Conservation (phyloP, 2,329 filamentous ascomycete species). For the Decorospora gaudefroyi region DNA sequence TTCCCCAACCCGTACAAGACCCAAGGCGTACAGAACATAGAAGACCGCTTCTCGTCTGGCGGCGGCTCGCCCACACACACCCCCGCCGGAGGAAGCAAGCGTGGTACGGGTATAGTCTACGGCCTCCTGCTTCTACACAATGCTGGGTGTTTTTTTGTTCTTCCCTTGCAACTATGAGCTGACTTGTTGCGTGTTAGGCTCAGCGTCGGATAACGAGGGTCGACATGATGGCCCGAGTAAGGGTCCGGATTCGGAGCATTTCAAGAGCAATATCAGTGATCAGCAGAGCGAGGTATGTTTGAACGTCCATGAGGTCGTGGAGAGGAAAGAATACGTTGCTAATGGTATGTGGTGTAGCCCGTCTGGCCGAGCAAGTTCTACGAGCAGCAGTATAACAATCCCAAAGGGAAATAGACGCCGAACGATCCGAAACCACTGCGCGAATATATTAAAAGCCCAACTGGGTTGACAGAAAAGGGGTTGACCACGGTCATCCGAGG, state of each 20-base stretch:
- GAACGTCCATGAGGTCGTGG: too few relatives aligned
- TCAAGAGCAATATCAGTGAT: constrained; percentile 32
- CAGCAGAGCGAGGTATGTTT: constrained; percentile 36
- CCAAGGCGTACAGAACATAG: constrained; percentile 41
- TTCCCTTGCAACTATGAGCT: too few relatives aligned
- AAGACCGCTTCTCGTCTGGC: constrained; percentile 40
- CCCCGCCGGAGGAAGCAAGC: constrained; percentile 34
- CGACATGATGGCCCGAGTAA: constrained; percentile 33
- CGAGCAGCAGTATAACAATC: constrained; percentile 39
- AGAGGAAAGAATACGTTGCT: too few relatives aligned
- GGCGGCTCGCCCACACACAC: constrained; percentile 41
- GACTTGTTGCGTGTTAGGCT: constrained; percentile 20
- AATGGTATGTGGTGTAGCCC: constrained; percentile 18
- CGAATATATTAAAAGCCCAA: constrained; percentile 4
- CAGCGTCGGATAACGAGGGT: constrained; percentile 27
- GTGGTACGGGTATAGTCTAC: constrained; percentile 33
- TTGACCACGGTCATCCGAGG: too few relatives aligned
- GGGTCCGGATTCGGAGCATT: constrained; percentile 34
- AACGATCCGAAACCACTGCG: neutral
- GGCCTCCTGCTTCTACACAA: too few relatives aligned
- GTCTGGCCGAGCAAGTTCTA: constrained; percentile 42
- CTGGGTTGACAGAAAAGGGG: too few relatives aligned
- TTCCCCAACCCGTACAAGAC: constrained; percentile 48
- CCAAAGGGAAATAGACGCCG: constrained; percentile 42
- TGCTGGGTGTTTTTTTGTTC: too few relatives aligned